Evolutionary conservation across 2,329 filamentous ascomycete genomes (phyloP).

Genomic region (Alternaria brassicae): DNA sequence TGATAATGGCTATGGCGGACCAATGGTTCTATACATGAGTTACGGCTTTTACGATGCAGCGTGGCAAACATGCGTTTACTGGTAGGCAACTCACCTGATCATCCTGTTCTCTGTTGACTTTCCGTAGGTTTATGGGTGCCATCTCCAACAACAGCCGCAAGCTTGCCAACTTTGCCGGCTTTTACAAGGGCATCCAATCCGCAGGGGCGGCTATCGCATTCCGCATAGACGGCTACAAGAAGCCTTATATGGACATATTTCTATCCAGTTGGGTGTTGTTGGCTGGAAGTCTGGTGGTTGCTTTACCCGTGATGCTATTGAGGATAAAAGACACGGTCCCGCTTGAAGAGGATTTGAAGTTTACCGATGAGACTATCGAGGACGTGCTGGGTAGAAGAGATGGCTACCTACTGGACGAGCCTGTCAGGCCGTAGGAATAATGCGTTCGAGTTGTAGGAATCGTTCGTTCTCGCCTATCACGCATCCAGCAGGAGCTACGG

Average conservation of each 20-base stretch:
- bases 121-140: conserved; percentile 79
- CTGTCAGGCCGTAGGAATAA: background rate
- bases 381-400: conserved; percentile 13
- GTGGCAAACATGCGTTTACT: conserved; percentile 89
- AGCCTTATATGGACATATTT: conserved; percentile 72
- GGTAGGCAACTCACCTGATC: conserved; percentile 57
- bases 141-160: conserved; percentile 89
- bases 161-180: conserved; percentile 85
- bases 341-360: conserved; percentile 72
- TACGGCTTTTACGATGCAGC: conserved; percentile 86
- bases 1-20: conserved; percentile 70
- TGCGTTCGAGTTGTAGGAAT: background rate
- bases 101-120: conserved; percentile 1
- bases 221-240: conserved; percentile 66
- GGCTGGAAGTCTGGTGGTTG: conserved; percentile 72
- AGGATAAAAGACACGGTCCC: conserved; percentile 79
- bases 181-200: conserved; percentile 86
- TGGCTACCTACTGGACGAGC: background rate
- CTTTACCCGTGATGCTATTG: conserved; percentile 75
- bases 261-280: conserved; percentile 78
- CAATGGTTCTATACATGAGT: conserved; percentile 86
- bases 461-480: background rate
- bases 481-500: background rate
- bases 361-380: conserved; percentile 74
- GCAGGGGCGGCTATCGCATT: conserved; percentile 77